Conservation (phyloP, 306 rosid genomes). For the Oemleria cerasiformis region DNA sequence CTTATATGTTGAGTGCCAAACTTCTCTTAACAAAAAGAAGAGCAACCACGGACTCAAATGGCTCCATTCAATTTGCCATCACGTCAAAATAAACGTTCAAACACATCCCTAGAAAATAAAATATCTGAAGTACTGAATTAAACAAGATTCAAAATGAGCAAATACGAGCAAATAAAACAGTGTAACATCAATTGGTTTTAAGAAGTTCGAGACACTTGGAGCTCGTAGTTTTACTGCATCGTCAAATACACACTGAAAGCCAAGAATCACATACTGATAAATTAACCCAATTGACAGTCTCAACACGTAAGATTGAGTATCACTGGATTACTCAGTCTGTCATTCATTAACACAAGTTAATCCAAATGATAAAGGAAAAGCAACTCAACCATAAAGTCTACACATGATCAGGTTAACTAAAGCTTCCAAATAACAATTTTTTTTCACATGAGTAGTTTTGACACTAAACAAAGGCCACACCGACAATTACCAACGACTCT, state of each 20-base stretch:
- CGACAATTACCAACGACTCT: slow-evolving; percentile 36
- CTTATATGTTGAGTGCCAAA: too few relatives aligned
- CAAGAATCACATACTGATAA: neutral
- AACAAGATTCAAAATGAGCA: neutral
- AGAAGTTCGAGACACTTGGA: neutral
- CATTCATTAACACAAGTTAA: slow-evolving; percentile 49
- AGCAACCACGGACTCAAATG: too few relatives aligned
- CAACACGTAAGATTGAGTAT: slow-evolving; percentile 25
- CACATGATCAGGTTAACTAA: slow-evolving; percentile 30
- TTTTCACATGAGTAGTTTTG: slow-evolving; percentile 20
- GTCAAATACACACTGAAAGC: neutral
- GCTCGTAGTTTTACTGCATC: neutral
- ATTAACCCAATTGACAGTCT: slow-evolving; percentile 13
- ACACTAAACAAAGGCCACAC: slow-evolving; percentile 35
- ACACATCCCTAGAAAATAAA: too few relatives aligned
- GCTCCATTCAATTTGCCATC: too few relatives aligned
- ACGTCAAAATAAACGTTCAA: too few relatives aligned
- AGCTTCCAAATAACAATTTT: slow-evolving; percentile 32
- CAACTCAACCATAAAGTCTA: slow-evolving; percentile 22
- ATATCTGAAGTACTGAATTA: too few relatives aligned
- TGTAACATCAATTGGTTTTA: neutral
- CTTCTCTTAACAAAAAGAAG: too few relatives aligned
- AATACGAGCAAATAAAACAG: neutral
- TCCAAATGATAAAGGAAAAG: slow-evolving; percentile 22
- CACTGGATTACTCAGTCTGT: slow-evolving; percentile 33